A percentile compares a stretch with the other conserved stretches of the same genome.
Conservation (phyloP, 495 filamentous ascomycete genomes). For the Talaromyces proteolyticus region DNA sequence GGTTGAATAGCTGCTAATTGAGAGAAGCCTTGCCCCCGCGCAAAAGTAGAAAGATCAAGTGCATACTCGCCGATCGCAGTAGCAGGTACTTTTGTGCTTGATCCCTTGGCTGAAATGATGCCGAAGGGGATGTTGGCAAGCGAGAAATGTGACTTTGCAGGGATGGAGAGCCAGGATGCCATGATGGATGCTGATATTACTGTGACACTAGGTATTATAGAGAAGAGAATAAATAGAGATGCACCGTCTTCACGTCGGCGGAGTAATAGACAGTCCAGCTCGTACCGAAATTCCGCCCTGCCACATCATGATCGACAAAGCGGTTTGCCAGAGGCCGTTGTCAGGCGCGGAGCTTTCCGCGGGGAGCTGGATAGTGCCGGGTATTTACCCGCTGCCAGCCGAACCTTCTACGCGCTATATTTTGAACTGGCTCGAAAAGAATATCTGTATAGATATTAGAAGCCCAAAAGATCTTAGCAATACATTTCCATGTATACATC, state of each 20-base stretch:
- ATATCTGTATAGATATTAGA: too few relatives aligned
- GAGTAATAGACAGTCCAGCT: too few relatives aligned
- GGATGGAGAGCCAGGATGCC: slow-evolving; percentile 63
- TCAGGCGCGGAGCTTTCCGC: neutral
- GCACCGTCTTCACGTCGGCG: too few relatives aligned
- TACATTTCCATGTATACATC: too few relatives aligned
- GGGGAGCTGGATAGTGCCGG: neutral
- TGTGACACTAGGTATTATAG: neutral
- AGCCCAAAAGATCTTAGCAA: too few relatives aligned
- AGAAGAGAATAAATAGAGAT: too few relatives aligned
- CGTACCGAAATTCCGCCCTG: neutral
- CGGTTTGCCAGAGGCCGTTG: too few relatives aligned
- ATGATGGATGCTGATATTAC: slow-evolving; percentile 25
- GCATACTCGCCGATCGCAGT: slow-evolving; percentile 73
- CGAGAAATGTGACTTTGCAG: slow-evolving; percentile 67
- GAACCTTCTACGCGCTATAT: neutral
- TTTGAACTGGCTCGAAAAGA: too few relatives aligned
- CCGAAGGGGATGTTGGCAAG: slow-evolving; percentile 91
- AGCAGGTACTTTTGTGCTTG: slow-evolving; percentile 57
- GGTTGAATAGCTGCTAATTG: slow-evolving; percentile 51
- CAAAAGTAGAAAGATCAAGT: slow-evolving; percentile 68
- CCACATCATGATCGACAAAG: neutral
- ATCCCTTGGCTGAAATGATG: slow-evolving; percentile 60
- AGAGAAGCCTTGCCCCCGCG: slow-evolving; percentile 51
- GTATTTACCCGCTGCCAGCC: neutral